A percentile compares a stretch with the other conserved stretches of the same genome.
phyloP scores from a whole-genome alignment of 2,329 filamentous ascomycete species.

The Acrodontium crateriforme region DNA sequence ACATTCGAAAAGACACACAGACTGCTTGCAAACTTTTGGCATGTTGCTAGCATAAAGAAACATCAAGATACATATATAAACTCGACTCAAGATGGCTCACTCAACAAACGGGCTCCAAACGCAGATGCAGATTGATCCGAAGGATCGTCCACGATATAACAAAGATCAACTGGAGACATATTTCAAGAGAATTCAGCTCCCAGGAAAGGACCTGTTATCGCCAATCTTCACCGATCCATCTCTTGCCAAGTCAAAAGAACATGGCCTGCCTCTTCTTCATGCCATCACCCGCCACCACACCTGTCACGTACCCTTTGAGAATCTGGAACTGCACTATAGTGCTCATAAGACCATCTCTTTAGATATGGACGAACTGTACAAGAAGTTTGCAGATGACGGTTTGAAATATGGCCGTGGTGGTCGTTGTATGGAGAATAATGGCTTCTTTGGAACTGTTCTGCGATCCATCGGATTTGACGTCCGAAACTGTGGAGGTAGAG shows the following conservation, averaged over 20 bases:
- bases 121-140: constrained; percentile 8
- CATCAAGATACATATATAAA: no score
- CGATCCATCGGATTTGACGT: constrained; percentile 37
- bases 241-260: constrained; percentile 10
- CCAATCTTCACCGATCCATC: constrained; percentile 7
- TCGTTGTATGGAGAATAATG: constrained; percentile 47
- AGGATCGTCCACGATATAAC: constrained; percentile 11
- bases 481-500: constrained; percentile 27
- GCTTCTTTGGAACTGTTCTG: constrained; percentile 38
- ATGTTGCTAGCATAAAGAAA: no score
- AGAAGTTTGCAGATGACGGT: constrained; percentile 36
- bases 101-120: constrained; percentile 5
- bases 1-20: no score
- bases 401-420: constrained; percentile 34
- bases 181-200: constrained; percentile 12
- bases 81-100: constrained; percentile 11
- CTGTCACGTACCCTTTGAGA: constrained; percentile 41
- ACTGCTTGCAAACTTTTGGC: no score
- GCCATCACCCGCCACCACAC: constrained; percentile 27
- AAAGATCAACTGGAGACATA: constrained; percentile 11
- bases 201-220: constrained; percentile 6
- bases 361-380: constrained; percentile 36
- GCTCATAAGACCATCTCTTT: constrained; percentile 34
- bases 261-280: constrained; percentile 15
- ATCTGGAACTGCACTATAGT: constrained; percentile 42